Base-by-base conservation (phyloP, 495 filamentous ascomycete genomes). In the Daldinia grandis region DNA sequence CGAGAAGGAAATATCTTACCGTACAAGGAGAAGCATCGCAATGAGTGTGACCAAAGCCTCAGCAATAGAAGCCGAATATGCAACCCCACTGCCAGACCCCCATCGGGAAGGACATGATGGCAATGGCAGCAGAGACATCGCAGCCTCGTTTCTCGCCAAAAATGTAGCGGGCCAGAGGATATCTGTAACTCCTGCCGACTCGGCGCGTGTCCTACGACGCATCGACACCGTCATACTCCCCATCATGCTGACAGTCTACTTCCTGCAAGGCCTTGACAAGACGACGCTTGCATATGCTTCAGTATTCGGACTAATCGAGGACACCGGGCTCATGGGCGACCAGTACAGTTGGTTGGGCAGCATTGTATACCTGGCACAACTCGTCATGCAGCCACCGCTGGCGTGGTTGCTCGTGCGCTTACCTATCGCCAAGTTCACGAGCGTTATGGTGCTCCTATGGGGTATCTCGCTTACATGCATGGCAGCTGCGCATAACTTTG, bases 241-340 rank as follows among this genome's bases (percentile, higher is more conserved):
- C 4, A 62, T 83, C 62, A 74, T 84, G 44, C 63, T 81, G 35
- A 66, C 73, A 25, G 76, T 80, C 15, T 83, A 83, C 72, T 81
- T 73, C 65, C 74, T 83, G 14, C 81, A 83, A 65, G 72, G 63
- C 5, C 68, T 82, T 19, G 81, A 83, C 71, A 83, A 83, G 71
- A 74, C 78, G 2, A 78, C 78, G 14, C 75, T 83, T 0, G 75
- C 77, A 5, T 81, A 80, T 62, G 55, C 75, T 8, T 77, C 75
- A 0, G 72, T 81, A 51, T 76, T 71, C 38, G 75, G 75, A 15
- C 54, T 77, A 24, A 62, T 73, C 25, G 61, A 63, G 3, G 72
- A 77, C 51, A 75, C 75, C 25, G 33, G 55, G 9, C 67, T 77
- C 0, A 24, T 21, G 9, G 72, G 72, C 66, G 64, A 77, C 53